These are phyloP conservation scores for Pythium phragmiticola DNA, from an alignment of 352 stramenopile species.

Conservation along the genomic window DNA sequence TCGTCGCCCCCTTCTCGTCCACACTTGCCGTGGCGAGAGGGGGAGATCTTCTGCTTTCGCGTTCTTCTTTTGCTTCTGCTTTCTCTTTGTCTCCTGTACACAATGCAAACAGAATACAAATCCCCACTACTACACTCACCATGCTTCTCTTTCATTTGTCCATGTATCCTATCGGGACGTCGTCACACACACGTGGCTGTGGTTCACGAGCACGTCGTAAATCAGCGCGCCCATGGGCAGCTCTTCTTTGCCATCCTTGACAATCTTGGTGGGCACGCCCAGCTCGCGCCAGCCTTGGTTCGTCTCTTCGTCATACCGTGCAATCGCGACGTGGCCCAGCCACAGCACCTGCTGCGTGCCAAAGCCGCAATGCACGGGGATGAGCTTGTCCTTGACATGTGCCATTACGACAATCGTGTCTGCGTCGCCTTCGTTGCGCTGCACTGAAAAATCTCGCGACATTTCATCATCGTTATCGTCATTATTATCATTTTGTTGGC, in stretches of 20 bases:
- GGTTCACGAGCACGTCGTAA: slow-evolving; percentile 59
- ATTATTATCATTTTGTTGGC: slow-evolving; percentile 1
- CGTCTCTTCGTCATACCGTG: slow-evolving; percentile 56
- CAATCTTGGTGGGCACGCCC: slow-evolving; percentile 41
- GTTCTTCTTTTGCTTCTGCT: slow-evolving; percentile 10
- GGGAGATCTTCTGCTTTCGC: background rate
- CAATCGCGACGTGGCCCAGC: slow-evolving; percentile 71
- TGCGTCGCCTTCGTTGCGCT: slow-evolving; percentile 46
- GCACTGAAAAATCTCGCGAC: slow-evolving; percentile 16
- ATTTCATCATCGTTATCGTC: slow-evolving; percentile 14
- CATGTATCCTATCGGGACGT: slow-evolving; percentile 28
- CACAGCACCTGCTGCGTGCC: slow-evolving; percentile 72
- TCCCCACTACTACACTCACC: background rate
- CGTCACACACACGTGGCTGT: slow-evolving; percentile 66
- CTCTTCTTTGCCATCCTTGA: slow-evolving; percentile 43
- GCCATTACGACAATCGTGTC: slow-evolving; percentile 61
- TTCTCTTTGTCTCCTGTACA: slow-evolving; percentile 28
- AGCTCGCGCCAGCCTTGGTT: slow-evolving; percentile 53
- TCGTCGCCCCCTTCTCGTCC: background rate
- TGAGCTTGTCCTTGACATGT: slow-evolving; percentile 72
- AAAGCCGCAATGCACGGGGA: slow-evolving; percentile 66
- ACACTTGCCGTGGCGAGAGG: slow-evolving; percentile 2
- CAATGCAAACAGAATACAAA: slow-evolving; percentile 27
- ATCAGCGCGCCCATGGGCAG: slow-evolving; percentile 57
- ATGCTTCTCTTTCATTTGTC: background rate